phyloP scores from a whole-genome alignment of 257 asterid species.

The Primulina huaijiensis region DNA sequence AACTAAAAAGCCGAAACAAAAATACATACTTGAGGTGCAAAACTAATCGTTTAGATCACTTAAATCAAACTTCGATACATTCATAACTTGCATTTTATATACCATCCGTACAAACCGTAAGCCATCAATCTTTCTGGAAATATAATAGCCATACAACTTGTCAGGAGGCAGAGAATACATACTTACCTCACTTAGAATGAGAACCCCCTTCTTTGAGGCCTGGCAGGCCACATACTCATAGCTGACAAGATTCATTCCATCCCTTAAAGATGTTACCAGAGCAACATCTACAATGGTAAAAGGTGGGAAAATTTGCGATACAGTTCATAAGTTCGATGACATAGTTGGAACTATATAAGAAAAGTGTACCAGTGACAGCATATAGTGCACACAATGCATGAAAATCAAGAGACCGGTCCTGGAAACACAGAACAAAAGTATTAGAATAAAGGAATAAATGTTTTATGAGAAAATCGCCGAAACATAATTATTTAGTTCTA shows the following conservation, averaged over 20 bases:
- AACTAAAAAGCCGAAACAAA: constrained; percentile 40
- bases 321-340: constrained; percentile 15
- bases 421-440: constrained; percentile 31
- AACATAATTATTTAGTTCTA: background rate
- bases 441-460: constrained; percentile 10
- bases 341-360: constrained; percentile 3
- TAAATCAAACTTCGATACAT: background rate
- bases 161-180: constrained; percentile 17
- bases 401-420: constrained; percentile 87
- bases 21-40: background rate
- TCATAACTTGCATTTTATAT: too few relatives aligned
- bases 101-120: background rate
- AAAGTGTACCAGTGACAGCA: constrained; percentile 74
- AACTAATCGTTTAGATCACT: background rate
- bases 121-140: background rate
- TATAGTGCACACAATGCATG: constrained; percentile 74
- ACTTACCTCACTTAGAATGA: constrained; percentile 87
- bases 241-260: constrained; percentile 97
- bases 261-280: constrained; percentile 85
- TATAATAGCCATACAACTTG: background rate
- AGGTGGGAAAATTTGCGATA: background rate
- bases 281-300: constrained; percentile 59
- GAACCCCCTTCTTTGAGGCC: constrained; percentile 85
- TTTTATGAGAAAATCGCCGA: constrained; percentile 9
- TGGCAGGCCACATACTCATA: constrained; percentile 96